Base-by-base conservation (phyloP, 495 filamentous ascomycete genomes). In the Trichoderma erinaceum region DNA sequence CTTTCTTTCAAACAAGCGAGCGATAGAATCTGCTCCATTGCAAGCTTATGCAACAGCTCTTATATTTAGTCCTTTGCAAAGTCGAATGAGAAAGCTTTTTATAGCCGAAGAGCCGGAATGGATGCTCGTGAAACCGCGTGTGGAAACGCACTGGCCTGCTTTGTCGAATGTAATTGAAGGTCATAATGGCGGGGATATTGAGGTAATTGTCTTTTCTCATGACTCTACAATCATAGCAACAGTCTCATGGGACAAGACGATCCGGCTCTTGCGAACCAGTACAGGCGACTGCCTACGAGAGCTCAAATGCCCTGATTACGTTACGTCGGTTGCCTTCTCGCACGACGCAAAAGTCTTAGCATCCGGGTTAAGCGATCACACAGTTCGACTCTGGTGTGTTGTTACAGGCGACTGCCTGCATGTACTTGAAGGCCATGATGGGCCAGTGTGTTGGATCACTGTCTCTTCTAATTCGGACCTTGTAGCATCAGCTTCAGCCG, bases 31-130 rank as follows among this genome's bases (percentile, higher is more conserved):
- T 18, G 43, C 41, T 16, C 72, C 70, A 15, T 64, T 74, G 7
- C 70, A 74, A 38, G 56, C 50, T 4, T 74, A 74, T 67, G 68
- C 32, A 4, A 69, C 71, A 8, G 70, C 69, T 0, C 69, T 74
- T 38, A 38, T 74, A 27, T 74, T 74, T 56, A 71, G 69, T 58
- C 72, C 69, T n/a, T 10, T 8, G 1, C 29, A 43, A 13, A 65
- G 69, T 27, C 1, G 48, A 21, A 44, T 64, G 16, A 35, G 56
- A 48, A 25, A 56, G 0, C 11, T 43, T 41, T 72, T 64, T 63
- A 16, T 25, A 29, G 41, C 23, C 18, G 43, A 70, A 48, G 64
- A 67, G 15, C 69, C 69, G 1, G 4, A 67, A 7, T 71, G 70
- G 70, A 64, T 69, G 18, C n/a, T 8, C 10, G 25, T n/a, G 3